These are phyloP conservation scores for Sambucus nigra DNA, from an alignment of 129 eudicot species.

Conservation along the genomic window DNA sequence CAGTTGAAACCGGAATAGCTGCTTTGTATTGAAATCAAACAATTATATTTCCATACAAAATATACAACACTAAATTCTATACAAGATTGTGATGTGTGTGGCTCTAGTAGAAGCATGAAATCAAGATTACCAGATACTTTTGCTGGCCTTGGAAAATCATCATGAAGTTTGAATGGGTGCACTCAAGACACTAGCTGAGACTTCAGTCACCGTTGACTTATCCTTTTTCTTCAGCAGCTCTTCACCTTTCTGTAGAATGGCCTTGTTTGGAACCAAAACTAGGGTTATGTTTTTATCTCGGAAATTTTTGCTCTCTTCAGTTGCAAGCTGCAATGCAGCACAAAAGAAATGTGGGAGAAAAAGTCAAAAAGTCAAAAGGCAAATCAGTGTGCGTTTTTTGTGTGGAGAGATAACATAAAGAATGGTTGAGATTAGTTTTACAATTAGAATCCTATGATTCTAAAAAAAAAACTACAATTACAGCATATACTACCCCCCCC, in stretches of 20 bases:
- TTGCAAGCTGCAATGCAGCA: slow-evolving; percentile 51
- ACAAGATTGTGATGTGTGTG: not conserved
- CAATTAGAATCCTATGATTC: too few relatives aligned
- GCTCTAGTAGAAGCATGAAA: not conserved
- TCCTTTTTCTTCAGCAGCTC: slow-evolving; percentile 47
- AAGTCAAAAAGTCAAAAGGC: not conserved
- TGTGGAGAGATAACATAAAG: not conserved
- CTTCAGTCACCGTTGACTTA: slow-evolving; percentile 25
- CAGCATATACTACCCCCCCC: too few relatives aligned
- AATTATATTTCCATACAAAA: not conserved
- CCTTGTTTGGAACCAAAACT: slow-evolving; percentile 70
- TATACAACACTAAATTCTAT: not conserved
- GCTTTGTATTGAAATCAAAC: not conserved
- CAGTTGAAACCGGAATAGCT: not conserved
- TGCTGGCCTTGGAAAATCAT: not conserved
- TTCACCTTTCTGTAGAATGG: slow-evolving; percentile 37
- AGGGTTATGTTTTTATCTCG: slow-evolving; percentile 52
- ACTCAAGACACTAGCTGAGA: slow-evolving; percentile 40
- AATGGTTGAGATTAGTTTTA: too few relatives aligned
- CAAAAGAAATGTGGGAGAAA: not conserved
- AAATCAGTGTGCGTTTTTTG: not conserved
- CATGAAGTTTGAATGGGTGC: not conserved
- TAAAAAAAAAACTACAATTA: too few relatives aligned
- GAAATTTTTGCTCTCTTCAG: slow-evolving; percentile 64
- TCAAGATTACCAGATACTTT: not conserved